Conservation (phyloP, 495 filamentous ascomycete genomes). For the Eremomyces bilateralis region DNA sequence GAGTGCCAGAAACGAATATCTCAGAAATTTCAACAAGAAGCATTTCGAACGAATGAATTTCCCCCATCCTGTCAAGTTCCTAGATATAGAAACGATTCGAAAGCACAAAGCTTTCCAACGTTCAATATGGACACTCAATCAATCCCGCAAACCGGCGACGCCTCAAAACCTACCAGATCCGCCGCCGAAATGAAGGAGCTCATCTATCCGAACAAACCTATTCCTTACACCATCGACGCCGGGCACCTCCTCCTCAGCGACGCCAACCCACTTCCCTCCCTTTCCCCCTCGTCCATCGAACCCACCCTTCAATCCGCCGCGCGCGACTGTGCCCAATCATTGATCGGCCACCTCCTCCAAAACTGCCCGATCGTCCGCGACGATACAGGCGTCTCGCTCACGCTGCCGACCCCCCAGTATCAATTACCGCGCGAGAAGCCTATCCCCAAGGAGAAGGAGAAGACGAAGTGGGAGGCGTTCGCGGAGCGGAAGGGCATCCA, state of each 20-base stretch:
- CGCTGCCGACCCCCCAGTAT: slow-evolving; percentile 45
- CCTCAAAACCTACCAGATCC: too few species aligned
- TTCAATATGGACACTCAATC: too few species aligned
- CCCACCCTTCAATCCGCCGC: slow-evolving; percentile 40
- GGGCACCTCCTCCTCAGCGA: slow-evolving; percentile 66
- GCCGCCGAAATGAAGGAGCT: too few species aligned
- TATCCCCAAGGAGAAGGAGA: slow-evolving; percentile 51
- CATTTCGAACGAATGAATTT: too few species aligned
- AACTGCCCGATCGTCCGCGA: slow-evolving; percentile 55
- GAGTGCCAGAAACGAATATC: too few species aligned
- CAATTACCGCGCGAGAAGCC: slow-evolving; percentile 75
- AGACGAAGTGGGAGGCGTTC: slow-evolving; percentile 88
- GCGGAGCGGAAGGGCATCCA: slow-evolving; percentile 90
- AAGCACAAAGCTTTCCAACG: too few species aligned
- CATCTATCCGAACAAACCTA: slow-evolving; percentile 55
- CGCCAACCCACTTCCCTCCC: slow-evolving; percentile 51
- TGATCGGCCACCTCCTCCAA: slow-evolving; percentile 75
- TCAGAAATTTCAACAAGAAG: too few species aligned
- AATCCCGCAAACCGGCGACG: too few species aligned
- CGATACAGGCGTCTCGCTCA: slow-evolving; percentile 41
- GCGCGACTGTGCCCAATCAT: slow-evolving; percentile 66
- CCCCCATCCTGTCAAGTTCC: too few species aligned
- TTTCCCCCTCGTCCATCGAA: slow-evolving; percentile 32
- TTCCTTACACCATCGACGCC: slow-evolving; percentile 80
- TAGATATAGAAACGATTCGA: too few species aligned